These are phyloP conservation scores for Combretum micranthum DNA, from an alignment of 345 rosid genomes.

Conservation along the genomic window DNA sequence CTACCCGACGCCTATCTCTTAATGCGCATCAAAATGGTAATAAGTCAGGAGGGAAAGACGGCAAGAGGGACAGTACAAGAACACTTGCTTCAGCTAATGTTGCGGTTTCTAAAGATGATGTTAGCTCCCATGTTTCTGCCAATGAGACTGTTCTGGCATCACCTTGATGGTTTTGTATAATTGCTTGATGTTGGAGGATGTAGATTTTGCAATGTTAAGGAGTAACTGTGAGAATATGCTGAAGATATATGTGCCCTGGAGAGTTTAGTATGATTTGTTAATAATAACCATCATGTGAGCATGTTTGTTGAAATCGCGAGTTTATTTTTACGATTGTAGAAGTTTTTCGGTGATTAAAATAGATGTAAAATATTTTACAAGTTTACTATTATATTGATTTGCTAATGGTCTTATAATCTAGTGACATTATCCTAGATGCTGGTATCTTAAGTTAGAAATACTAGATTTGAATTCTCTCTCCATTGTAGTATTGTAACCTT, in stretches of 20 bases:
- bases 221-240: background rate
- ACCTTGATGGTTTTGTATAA: slow-evolving; percentile 30
- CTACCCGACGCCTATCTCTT: slow-evolving; percentile 68
- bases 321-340: no score
- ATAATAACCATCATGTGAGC: no score
- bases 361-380: no score
- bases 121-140: slow-evolving; percentile 61
- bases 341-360: no score
- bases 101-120: slow-evolving; percentile 64
- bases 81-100: slow-evolving; percentile 56
- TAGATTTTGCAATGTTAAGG: slow-evolving; percentile 1
- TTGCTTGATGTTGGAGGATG: background rate
- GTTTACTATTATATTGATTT: no score
- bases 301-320: no score
- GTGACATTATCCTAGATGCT: no score
- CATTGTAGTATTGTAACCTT: no score
- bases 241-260: background rate
- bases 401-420: no score
- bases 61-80: slow-evolving; percentile 55
- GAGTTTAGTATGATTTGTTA: no score
- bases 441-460: no score
- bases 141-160: slow-evolving; percentile 56
- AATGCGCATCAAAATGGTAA: slow-evolving; percentile 73
- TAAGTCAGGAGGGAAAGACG: slow-evolving; percentile 57
- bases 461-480: no score